Evolutionary conservation across 495 filamentous ascomycete species (phyloP).

Genomic region (Penicillium goetzii): DNA sequence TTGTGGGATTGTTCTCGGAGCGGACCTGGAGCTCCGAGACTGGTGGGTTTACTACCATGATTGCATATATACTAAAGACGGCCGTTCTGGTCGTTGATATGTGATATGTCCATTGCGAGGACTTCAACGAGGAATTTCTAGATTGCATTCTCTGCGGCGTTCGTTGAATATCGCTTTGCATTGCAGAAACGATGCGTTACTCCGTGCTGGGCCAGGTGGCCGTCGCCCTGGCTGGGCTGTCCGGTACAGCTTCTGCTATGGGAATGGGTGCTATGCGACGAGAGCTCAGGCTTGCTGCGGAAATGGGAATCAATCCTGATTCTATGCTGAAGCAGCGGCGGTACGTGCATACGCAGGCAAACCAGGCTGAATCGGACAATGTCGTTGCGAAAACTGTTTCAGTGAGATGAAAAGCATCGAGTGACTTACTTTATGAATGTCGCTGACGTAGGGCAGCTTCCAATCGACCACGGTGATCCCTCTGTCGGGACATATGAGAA

Average conservation of each 20-base stretch:
- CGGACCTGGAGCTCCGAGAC: not conserved
- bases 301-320: conserved; percentile 31
- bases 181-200: conserved; percentile 17
- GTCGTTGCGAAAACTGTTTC: conserved; percentile 29
- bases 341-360: conserved; percentile 13
- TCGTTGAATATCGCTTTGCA: not conserved
- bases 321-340: conserved; percentile 17
- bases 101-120: too few species aligned
- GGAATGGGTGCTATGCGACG: conserved; percentile 17
- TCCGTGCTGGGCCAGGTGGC: conserved; percentile 6
- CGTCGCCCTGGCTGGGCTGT: conserved; percentile 19
- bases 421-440: not conserved
- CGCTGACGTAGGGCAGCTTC: conserved; percentile 38
- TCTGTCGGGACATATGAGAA: conserved; percentile 54
- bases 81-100: not conserved
- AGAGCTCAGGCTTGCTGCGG: conserved; percentile 34
- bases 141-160: not conserved
- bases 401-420: conserved; percentile 21
- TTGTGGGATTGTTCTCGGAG: conserved; percentile 22
- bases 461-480: conserved; percentile 49
- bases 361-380: not conserved
- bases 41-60: not conserved
- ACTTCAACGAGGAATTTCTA: not conserved
- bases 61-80: conserved; percentile 7
- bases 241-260: conserved; percentile 16